phyloP scores from a whole-genome alignment of 2,329 filamentous ascomycete species.

The Aspergillus niger region DNA sequence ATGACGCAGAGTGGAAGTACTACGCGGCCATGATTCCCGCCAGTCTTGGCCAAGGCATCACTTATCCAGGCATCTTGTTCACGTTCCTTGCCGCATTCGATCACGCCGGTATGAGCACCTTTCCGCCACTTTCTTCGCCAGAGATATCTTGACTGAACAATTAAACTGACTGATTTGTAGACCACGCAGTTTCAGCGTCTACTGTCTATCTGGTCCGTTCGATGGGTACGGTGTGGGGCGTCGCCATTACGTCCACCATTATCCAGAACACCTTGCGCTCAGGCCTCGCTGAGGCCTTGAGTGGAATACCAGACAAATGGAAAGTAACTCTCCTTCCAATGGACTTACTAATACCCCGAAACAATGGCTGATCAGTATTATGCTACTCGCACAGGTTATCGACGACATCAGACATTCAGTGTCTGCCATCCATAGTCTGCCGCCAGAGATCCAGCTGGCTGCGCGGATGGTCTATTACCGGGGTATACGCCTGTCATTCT shows the following conservation, averaged over 20 bases:
- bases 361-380: constrained; percentile 30
- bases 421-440: constrained; percentile 56
- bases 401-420: constrained; percentile 65
- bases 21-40: constrained; percentile 49
- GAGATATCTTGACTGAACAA: neutral
- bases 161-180: constrained; percentile 35
- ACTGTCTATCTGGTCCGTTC: constrained; percentile 66
- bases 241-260: constrained; percentile 63
- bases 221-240: constrained; percentile 65
- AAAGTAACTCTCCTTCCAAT: constrained; percentile 49
- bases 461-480: constrained; percentile 63
- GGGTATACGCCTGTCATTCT: constrained; percentile 59
- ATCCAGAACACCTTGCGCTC: constrained; percentile 63
- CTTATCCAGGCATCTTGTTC: constrained; percentile 56
- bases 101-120: constrained; percentile 53
- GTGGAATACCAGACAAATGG: constrained; percentile 59
- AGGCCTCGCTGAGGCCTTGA: constrained; percentile 56
- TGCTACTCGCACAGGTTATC: constrained; percentile 52
- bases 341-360: neutral
- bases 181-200: constrained; percentile 64
- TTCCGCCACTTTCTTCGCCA: neutral
- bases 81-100: constrained; percentile 65
- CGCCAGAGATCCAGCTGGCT: constrained; percentile 58
- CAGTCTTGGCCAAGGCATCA: constrained; percentile 51
- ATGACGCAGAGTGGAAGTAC: constrained; percentile 50